Conservation (phyloP, 805 yeast species). For the Saccharomycopsis amapae region DNA sequence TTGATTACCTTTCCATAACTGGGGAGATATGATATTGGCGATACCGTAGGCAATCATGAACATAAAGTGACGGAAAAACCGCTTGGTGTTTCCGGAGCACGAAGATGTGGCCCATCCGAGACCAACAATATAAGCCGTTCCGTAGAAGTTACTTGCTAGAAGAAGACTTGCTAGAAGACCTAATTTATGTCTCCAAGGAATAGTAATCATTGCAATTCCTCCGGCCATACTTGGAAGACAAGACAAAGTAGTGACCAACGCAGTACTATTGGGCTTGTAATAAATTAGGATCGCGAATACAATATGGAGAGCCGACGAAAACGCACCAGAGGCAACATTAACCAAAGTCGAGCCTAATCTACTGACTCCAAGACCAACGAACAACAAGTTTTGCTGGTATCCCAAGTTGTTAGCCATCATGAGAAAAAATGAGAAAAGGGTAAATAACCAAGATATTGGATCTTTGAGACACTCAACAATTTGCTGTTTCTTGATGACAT, state of each 20-base stretch:
- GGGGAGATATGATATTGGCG: slow-evolving; percentile 41
- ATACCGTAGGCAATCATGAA: slow-evolving; percentile 34
- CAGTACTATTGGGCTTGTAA: slow-evolving; percentile 29
- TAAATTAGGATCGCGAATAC: slow-evolving; percentile 29
- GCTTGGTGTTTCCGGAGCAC: slow-evolving; percentile 40
- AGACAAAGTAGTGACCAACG: slow-evolving; percentile 27
- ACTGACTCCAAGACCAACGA: slow-evolving; percentile 31
- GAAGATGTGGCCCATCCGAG: slow-evolving; percentile 26
- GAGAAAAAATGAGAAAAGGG: slow-evolving; percentile 31
- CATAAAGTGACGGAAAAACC: slow-evolving; percentile 33
- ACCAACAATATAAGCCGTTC: slow-evolving; percentile 23
- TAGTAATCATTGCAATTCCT: slow-evolving; percentile 35
- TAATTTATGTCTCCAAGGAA: slow-evolving; percentile 35
- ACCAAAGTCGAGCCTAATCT: slow-evolving; percentile 41
- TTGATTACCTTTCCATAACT: slow-evolving; percentile 34
- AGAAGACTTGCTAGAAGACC: slow-evolving; percentile 36
- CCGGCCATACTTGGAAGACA: slow-evolving; percentile 35
- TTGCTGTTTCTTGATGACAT: slow-evolving; percentile 40
- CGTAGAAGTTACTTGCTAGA: slow-evolving; percentile 34
- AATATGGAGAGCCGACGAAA: slow-evolving; percentile 30
- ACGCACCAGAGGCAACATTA: slow-evolving; percentile 41
- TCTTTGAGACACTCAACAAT: slow-evolving; percentile 43
- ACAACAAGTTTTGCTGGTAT: slow-evolving; percentile 40
- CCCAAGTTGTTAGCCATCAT: slow-evolving; percentile 42
- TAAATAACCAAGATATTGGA: slow-evolving; percentile 40